A percentile compares a stretch with the other conserved stretches of the same genome.
phyloP scores from a whole-genome alignment of 1,284 basidiomycete genomes.

The Ceratobasidium sp. region DNA sequence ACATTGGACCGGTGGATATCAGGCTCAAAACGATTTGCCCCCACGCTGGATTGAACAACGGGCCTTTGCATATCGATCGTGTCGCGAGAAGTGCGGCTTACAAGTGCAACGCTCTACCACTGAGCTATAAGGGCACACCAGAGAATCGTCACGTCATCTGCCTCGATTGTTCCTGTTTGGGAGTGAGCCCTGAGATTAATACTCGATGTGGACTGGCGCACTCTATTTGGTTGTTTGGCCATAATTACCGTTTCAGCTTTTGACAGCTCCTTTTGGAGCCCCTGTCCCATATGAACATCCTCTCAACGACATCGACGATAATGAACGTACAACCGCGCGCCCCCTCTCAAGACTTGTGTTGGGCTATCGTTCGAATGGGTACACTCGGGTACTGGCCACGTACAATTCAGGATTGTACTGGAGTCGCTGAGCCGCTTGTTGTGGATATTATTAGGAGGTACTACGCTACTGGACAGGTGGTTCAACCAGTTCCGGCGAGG shows the following conservation, averaged over 20 bases:
- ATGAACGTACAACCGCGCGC: too few species aligned
- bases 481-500: neutral
- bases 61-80: conserved; percentile 15
- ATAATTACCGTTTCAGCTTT: too few species aligned
- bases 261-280: too few species aligned
- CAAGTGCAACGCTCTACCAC: conserved; percentile 45
- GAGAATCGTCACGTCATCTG: too few species aligned
- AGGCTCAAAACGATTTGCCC: neutral
- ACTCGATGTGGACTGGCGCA: too few species aligned
- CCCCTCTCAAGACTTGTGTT: neutral
- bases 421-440: conserved; percentile 4
- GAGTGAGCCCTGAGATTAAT: too few species aligned
- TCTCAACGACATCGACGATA: neutral
- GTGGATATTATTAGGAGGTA: neutral
- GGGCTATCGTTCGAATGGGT: neutral
- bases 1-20: too few species aligned
- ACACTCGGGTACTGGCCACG: neutral
- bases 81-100: neutral
- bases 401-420: neutral
- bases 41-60: conserved; percentile 43
- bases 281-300: neutral
- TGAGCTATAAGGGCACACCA: conserved; percentile 40
- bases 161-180: too few species aligned
- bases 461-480: neutral
- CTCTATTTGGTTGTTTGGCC: too few species aligned